Base-by-base conservation (phyloP, 768 basidiomycete genomes). In the Vararia minispora region DNA sequence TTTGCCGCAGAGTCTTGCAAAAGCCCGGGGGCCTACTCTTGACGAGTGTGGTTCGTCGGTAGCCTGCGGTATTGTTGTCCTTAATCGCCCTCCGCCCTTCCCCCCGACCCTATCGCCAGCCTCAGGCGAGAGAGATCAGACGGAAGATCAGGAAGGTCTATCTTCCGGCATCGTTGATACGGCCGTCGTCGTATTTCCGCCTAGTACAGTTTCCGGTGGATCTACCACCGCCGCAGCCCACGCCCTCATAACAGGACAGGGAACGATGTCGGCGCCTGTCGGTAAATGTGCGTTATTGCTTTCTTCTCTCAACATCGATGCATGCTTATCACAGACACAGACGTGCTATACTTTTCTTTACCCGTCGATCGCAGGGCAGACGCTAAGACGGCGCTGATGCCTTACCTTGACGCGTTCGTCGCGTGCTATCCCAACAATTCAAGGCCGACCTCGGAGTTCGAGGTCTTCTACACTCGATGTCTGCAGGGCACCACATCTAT, bases 161-260 rank as follows among this genome's bases (percentile, higher is more conserved):
- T 24, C 16, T 28, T 20, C 25, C 34, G 9, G n/a, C 44, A 25
- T 52, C 50, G 47, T 72, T 10, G 87, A 90, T 52, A 79, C 82
- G 12, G 71, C 68, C 2, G 54, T 89, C 11, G 53, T 90, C 5
- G 67, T 89, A 4, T 87, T 89, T 46, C 83, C 88, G 0, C 89
- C 88, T 1, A 63, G 61, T 1, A 71, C 75, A 0, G 50, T 84
- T 6, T 37, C 54, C 2, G 54, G 44, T 28, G 72, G 65, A 20
- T 76, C 76, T 16, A 61, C 65, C 2, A 56, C 57, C 4, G 61
- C 61, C 2, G 61, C 63, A 8, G 67, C 76, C 3, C 78, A 76
- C 33, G 74, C 68, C 1, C 57, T 91, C 24, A 61, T 83, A 16
- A 72, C 76, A 1, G 89, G 88, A 2, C 74, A 79, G 51, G 78